Base-by-base conservation (phyloP, 192 early-diverging fungal species). In the Coemansia sp. region DNA sequence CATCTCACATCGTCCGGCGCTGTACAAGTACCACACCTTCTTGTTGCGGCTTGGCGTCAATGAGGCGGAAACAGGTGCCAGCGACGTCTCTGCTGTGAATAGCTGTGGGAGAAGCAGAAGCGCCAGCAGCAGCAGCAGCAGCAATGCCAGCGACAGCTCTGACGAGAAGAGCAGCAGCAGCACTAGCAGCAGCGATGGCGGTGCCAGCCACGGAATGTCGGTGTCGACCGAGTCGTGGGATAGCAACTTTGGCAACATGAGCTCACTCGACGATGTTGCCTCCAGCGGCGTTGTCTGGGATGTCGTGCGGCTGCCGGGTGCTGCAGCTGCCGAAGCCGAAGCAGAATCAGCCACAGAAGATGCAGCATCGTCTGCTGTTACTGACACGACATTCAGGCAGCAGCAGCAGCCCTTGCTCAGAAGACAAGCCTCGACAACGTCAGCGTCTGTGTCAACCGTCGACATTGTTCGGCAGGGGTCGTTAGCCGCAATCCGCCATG, bases 1-100 rank as follows among this genome's bases (percentile, higher is more conserved):
- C 21, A 92, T 99, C 8, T 94, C 94, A 57, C 97, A 98, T 77
- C 91, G 97, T 32, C 92, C 95, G 15, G 88, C 91, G 8, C 80
- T 99, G 47, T 97, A 92, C 90, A 95, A 97, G 80, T 96, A 99
- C 82, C 97, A 99, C 78, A 94, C 93, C 63, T 93, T 84, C 67
- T 88, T 98, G 69, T 83, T 95, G 65, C 86, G 94, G 76, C 95
- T 96, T 73, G 97, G 80, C 22, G 68, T 73, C 13, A 62, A 54
- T 59, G 71, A 74, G 36, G 40, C 57, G 22, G 37, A 37, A 16
- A 48, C 63, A 2, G 60, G 26, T 7, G 10, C 8, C 40, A 66
- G 63, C 63, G 22, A 55, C 1, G 51, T 59, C 10, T 59, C 66
- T 4, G 64, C 46, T 32, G 16, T 47, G 11, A 32, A 26, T 3